These are phyloP conservation scores for Phaeophleospora eucalypticola DNA, from an alignment of 2,329 filamentous ascomycete genomes.

Conservation along the genomic window DNA sequence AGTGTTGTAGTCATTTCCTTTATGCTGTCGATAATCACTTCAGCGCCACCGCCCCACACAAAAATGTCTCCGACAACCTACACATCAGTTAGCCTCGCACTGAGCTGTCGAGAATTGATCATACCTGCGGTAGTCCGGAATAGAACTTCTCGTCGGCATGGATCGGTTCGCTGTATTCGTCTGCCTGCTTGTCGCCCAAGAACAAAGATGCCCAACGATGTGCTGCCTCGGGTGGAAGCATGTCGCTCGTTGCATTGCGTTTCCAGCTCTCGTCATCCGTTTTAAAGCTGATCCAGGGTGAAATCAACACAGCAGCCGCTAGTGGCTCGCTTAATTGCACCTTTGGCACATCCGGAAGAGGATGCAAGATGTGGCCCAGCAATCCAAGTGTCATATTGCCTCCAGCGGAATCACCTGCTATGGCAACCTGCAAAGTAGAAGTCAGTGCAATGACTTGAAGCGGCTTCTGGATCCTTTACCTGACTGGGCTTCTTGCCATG, in stretches of 20 bases:
- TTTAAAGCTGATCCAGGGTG: constrained; percentile 56
- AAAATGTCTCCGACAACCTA: constrained; percentile 44
- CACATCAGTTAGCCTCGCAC: not conserved
- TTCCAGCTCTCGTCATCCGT: constrained; percentile 40
- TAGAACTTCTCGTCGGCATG: constrained; percentile 53
- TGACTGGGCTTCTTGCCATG: constrained; percentile 35
- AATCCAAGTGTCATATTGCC: constrained; percentile 46
- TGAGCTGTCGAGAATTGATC: not conserved
- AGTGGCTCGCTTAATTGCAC: constrained; percentile 43
- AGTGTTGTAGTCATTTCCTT: constrained; percentile 48
- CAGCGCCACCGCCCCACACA: constrained; percentile 52
- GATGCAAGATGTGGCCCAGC: constrained; percentile 52
- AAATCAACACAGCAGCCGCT: constrained; percentile 51
- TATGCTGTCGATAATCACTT: constrained; percentile 56
- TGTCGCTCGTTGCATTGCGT: constrained; percentile 50
- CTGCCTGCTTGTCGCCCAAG: constrained; percentile 37
- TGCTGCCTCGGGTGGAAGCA: constrained; percentile 42
- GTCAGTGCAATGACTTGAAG: constrained; percentile 1
- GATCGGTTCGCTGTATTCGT: constrained; percentile 53
- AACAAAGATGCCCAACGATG: constrained; percentile 48
- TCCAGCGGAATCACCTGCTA: constrained; percentile 53
- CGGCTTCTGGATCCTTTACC: constrained; percentile 13
- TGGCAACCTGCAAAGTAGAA: constrained; percentile 36
- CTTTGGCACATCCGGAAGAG: constrained; percentile 45
- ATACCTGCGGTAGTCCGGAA: constrained; percentile 34